These are phyloP conservation scores for Arthrobotrys musiformis DNA, from an alignment of 2,329 filamentous ascomycete species.

Conservation along the genomic window DNA sequence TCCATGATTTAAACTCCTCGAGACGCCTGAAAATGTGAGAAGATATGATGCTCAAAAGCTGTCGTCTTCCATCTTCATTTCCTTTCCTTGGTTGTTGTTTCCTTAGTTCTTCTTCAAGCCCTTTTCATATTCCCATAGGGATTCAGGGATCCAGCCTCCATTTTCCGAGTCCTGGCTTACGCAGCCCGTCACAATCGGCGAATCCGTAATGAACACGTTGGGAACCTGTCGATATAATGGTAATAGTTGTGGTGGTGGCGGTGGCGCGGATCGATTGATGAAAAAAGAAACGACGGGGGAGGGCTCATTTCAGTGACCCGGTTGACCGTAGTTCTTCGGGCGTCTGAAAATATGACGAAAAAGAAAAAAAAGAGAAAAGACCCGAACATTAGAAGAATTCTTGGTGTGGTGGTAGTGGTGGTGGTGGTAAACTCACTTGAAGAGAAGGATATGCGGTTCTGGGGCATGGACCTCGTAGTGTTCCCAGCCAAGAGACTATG, in stretches of 20 bases:
- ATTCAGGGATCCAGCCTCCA: not conserved
- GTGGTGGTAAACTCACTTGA: conserved; percentile 78
- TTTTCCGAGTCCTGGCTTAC: not conserved
- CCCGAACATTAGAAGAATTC: not conserved
- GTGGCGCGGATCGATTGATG: not conserved
- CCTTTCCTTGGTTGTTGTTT: not conserved
- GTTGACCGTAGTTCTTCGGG: conserved; percentile 44
- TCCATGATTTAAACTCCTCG: conserved; percentile 32
- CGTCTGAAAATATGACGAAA: conserved; percentile 19
- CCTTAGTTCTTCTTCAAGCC: not conserved
- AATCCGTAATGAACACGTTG: not conserved
- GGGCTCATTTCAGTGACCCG: not conserved
- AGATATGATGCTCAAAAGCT: conserved; percentile 21
- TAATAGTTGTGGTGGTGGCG: not conserved
- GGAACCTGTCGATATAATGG: not conserved
- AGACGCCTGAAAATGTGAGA: conserved; percentile 54
- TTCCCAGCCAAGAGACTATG: conserved; percentile 80
- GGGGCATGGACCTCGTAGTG: conserved; percentile 99
- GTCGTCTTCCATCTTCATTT: not conserved
- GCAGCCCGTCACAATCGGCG: not conserved
- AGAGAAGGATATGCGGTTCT: conserved; percentile 96
- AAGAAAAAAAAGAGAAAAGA: not conserved
- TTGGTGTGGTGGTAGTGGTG: not conserved
- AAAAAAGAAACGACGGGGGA: not conserved
- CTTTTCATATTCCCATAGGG: not conserved